Evolutionary conservation across 768 basidiomycete genomes (phyloP).

Genomic region (Guyanaporus albipodus): DNA sequence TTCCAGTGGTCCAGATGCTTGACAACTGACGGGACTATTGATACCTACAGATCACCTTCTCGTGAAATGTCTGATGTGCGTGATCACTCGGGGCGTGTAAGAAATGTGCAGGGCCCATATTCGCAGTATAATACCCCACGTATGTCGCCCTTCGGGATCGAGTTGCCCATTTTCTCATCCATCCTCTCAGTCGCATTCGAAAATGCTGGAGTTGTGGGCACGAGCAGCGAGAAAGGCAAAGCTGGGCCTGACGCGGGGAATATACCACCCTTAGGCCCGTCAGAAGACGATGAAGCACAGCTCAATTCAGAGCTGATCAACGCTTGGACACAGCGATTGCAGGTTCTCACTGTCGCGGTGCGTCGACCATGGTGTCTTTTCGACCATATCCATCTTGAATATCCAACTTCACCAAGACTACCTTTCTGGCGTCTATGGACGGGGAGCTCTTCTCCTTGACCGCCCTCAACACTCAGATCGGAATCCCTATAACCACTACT

Average conservation of each 20-base stretch:
- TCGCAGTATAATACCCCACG: slow-evolving; percentile 7
- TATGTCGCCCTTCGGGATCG: slow-evolving; percentile 8
- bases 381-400: neutral
- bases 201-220: slow-evolving; percentile 5
- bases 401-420: slow-evolving; percentile 18
- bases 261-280: neutral
- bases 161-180: neutral
- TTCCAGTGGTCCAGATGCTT: too few species aligned
- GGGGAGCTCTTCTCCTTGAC: slow-evolving; percentile 28
- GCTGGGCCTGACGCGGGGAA: slow-evolving; percentile 1
- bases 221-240: slow-evolving; percentile 2
- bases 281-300: slow-evolving; percentile 8
- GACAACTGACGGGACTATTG: slow-evolving; percentile 4
- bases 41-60: neutral
- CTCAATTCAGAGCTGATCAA: slow-evolving; percentile 17
- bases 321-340: slow-evolving; percentile 26
- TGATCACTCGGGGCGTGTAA: neutral
- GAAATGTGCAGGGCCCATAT: neutral
- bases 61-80: slow-evolving; percentile 1
- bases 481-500: neutral
- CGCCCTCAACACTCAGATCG: slow-evolving; percentile 19
- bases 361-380: slow-evolving; percentile 3
- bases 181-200: neutral
- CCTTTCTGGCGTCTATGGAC: slow-evolving; percentile 29
- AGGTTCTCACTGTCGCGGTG: slow-evolving; percentile 28